Evolutionary conservation across 202 grass and related monocot species (phyloP).

Genomic region (Brachypodium distachyon): DNA sequence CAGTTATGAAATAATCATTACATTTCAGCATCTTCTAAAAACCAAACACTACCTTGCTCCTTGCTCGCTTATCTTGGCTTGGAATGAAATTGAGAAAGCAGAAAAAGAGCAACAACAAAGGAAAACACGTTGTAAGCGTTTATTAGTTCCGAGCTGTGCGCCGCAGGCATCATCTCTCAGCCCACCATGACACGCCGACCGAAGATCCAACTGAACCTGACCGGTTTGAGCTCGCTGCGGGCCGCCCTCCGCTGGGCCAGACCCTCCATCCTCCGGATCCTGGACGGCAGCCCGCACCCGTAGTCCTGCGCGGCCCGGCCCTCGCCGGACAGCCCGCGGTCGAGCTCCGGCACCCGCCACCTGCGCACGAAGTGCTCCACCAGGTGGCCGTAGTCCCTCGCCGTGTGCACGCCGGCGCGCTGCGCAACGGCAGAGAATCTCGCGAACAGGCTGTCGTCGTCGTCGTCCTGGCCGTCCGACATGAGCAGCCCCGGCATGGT

Average conservation of each 20-base stretch:
- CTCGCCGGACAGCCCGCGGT: constrained; percentile 36
- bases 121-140: background rate
- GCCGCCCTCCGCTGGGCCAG: background rate
- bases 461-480: constrained; percentile 16
- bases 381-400: constrained; percentile 54
- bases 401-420: constrained; percentile 35
- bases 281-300: constrained; percentile 26
- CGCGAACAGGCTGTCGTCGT: constrained; percentile 24
- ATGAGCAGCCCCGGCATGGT: constrained; percentile 45
- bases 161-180: background rate
- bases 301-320: constrained; percentile 44
- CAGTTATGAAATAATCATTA: too few species aligned
- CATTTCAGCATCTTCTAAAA: too few species aligned
- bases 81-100: too few species aligned
- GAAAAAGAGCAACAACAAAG: background rate
- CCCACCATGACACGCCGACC: background rate
- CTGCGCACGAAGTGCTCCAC: constrained; percentile 38
- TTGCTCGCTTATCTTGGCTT: too few species aligned
- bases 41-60: too few species aligned
- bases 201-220: constrained; percentile 37
- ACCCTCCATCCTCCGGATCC: constrained; percentile 28
- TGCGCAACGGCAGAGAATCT: constrained; percentile 39
- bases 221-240: background rate
- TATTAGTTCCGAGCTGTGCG: background rate
- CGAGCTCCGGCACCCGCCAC: constrained; percentile 38